Base-by-base conservation (phyloP, 306 rosid species). In the Cotoneaster glaucophyllus region DNA sequence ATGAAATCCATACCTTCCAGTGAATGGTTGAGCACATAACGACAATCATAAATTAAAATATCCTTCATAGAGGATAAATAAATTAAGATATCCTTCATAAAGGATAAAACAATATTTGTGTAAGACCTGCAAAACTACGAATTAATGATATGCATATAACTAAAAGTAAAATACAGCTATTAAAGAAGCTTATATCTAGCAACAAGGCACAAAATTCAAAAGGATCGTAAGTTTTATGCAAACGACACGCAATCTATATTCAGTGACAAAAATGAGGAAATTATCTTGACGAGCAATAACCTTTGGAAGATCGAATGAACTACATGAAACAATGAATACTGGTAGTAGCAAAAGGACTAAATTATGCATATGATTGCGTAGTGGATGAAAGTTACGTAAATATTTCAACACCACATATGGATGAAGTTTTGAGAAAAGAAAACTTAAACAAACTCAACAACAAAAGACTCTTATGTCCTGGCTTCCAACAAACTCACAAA, bases 81-180 rank as follows among this genome's bases (percentile, higher is more conserved):
- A 62, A 76, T 76, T 70, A 77, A 80, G 65, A 78, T 53, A 73
- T 66, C 82, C 72, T 72, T 73, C 77, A 73, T 17, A 64, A 78
- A 66, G 74, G 77, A 69, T 48, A 56, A 64, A 24, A 84, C n/a
- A 73, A 78, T 76, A 52, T 77, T 58, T 78, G 53, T 77, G 70
- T 34, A 74, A 73, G 44, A 80, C 90, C 89, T 79, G 87, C 86
- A 90, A 85, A 82, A 86, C 89, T 86, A 78, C 73, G 70, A 79
- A 78, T 75, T 76, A 80, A 73, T 68, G 70, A 80, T 77, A 63
- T 70, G 69, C 81, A 77, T 31, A 70, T 45, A 32, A 73, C 26
- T 22, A 19, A 57, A 67, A n/a, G 44, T 45, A 67, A 54, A 78
- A 65, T 50, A 11, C 65, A 67, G 65, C 84, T 45, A 31, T n/a